Base-by-base conservation (phyloP, 139 green algal species). In the Pseudopediastrum boryanum region DNA sequence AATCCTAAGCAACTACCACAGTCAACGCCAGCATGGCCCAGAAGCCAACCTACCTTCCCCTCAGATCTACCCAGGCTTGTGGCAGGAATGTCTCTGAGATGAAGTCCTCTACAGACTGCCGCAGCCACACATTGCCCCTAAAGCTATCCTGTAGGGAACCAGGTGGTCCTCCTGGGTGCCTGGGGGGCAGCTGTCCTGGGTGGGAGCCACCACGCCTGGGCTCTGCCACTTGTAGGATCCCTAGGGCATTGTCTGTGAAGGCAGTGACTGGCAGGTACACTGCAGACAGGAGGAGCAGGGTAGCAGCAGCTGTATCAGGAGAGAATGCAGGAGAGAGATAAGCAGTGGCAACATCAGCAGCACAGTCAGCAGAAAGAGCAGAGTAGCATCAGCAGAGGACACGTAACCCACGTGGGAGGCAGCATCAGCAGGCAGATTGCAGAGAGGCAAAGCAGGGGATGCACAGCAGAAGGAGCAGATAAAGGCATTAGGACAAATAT, bases 41-140 rank as follows among this genome's bases (percentile, higher is more conserved):
- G n/a, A n/a, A 58, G 16, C 48, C 36, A 1, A 27, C 44, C 6
- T 33, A 80, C 71, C 71, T 76, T 43, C 64, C 76, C 8, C 82
- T 23, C 46, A 86, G 50, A 76, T 89, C 84, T 38, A 94, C 79
- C 73, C 89, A 92, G 4, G 91, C 87, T 16, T 86, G 80, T 2
- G 90, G 90, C 77, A 94, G 76, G 61, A 94, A 94, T 29, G 82
- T 79, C 33, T 91, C 77, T 46, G 79, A 62, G 12, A 92, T 73
- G 36, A 89, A 87, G 51, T 72, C 77, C 38, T 93, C 86, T 21
- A 94, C 23, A 23, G 75, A 89, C 54, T 46, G 33, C 29, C 81
- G 79, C 69, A 94, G 81, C 64, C 71, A 83, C 2, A 39, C 6
- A 13, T 38, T 3, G 13, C 59, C 27, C 4, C 52, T n/a, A 62